Evolutionary conservation across 495 filamentous ascomycete species (phyloP).

Genomic region (Cetradonia linearis): DNA sequence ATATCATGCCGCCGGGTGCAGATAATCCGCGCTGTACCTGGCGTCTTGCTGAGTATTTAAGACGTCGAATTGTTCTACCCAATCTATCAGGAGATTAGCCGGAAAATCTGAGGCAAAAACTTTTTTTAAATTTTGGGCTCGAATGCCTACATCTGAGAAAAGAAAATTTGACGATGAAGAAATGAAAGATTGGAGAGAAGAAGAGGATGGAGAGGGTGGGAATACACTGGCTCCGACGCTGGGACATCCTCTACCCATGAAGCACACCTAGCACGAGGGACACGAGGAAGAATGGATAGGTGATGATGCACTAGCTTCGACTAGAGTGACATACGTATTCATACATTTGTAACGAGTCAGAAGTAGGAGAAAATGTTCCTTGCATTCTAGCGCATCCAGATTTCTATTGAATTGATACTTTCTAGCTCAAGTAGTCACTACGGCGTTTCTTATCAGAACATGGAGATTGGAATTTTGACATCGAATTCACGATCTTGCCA

Average conservation of each 20-base stretch:
- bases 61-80: conserved; percentile 19
- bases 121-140: conserved; percentile 27
- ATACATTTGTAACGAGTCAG: no score
- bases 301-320: conserved; percentile 11
- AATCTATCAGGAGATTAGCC: conserved; percentile 6
- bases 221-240: neutral
- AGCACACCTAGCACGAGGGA: conserved; percentile 21
- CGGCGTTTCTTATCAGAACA: no score
- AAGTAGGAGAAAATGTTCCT: no score
- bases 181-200: neutral
- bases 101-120: conserved; percentile 9
- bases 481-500: no score
- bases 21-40: conserved; percentile 3
- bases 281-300: conserved; percentile 19
- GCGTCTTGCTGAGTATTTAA: conserved; percentile 18
- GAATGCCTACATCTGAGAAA: neutral
- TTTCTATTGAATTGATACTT: no score
- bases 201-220: neutral
- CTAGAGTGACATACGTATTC: neutral
- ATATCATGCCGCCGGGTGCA: neutral
- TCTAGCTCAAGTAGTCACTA: no score
- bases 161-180: neutral
- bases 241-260: conserved; percentile 4
- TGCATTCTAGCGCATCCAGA: no score
- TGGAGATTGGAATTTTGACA: no score